These are phyloP conservation scores for Chaetomium tenue DNA, from an alignment of 495 filamentous ascomycete genomes.

Conservation along the genomic window DNA sequence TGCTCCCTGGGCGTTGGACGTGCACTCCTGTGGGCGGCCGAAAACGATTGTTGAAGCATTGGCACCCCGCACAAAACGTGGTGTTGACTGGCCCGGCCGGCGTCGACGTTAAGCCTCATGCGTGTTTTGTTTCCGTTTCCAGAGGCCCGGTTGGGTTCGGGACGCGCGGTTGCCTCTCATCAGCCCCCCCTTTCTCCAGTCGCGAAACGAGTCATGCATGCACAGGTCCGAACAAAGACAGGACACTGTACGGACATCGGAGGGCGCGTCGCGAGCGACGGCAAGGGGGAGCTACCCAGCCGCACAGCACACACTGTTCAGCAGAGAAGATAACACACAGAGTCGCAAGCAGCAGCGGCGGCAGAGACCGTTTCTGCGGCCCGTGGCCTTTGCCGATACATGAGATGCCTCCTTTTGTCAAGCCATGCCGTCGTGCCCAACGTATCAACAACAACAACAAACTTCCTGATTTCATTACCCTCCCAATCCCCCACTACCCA, in stretches of 20 bases:
- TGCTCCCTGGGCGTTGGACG: constrained; percentile 1
- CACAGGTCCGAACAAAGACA: background rate
- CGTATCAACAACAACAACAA: background rate
- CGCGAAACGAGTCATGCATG: background rate
- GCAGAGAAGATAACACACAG: background rate
- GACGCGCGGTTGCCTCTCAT: background rate
- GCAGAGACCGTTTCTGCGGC: constrained; percentile 6
- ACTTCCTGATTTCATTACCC: constrained; percentile 1
- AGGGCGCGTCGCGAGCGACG: background rate
- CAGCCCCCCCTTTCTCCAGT: background rate
- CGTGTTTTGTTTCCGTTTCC: background rate
- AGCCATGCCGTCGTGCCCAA: background rate
- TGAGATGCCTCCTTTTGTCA: background rate
- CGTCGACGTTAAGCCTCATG: background rate
- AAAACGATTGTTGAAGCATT: background rate
- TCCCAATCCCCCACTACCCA: no score
- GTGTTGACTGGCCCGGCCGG: background rate
- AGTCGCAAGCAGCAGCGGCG: background rate
- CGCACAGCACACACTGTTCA: background rate
- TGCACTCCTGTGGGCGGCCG: constrained; percentile 7
- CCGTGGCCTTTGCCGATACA: background rate
- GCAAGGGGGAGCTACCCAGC: background rate
- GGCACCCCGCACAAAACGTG: background rate
- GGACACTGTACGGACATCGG: no score
- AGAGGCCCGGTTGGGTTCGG: background rate